phyloP scores from a whole-genome alignment of 371 early-diverging fungal species.

The Mucor saturninus region DNA sequence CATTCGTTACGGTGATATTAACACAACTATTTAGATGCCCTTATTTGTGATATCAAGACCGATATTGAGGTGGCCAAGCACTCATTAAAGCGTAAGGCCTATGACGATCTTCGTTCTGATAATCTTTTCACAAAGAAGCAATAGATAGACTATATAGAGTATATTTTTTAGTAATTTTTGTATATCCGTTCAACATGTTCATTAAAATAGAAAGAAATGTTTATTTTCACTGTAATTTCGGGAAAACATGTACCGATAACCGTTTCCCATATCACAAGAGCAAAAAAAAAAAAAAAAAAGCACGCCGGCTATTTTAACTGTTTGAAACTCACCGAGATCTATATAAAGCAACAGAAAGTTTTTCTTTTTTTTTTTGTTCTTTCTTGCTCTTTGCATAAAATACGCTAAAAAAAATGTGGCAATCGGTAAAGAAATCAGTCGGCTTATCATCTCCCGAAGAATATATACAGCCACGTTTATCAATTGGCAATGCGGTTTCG shows the following conservation, averaged over 20 bases:
- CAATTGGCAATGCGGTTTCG: constrained; percentile 33
- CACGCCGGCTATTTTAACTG: not conserved
- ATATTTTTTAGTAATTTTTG: too few species aligned
- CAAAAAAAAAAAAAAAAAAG: not conserved
- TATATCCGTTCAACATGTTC: too few species aligned
- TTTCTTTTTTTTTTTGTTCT: not conserved
- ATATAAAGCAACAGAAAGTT: not conserved
- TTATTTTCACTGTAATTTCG: not conserved
- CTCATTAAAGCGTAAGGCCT: constrained; percentile 62
- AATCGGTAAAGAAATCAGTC: constrained; percentile 29
- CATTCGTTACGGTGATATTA: too few species aligned
- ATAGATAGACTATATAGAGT: not conserved
- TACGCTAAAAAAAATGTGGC: constrained; percentile 23
- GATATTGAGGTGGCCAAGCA: constrained; percentile 86
- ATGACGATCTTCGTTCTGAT: constrained; percentile 36
- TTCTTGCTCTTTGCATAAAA: not conserved
- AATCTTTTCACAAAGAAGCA: constrained; percentile 12
- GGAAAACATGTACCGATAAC: not conserved
- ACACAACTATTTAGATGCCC: constrained; percentile 8
- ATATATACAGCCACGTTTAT: constrained; percentile 29
- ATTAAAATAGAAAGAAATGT: too few species aligned
- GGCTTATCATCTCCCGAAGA: constrained; percentile 30
- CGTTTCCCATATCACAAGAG: not conserved
- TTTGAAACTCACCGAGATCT: constrained; percentile 5
- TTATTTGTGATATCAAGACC: constrained; percentile 83